Evolutionary conservation across 352 stramenopile species (phyloP).

Genomic region (Globisporangium middletonii): DNA sequence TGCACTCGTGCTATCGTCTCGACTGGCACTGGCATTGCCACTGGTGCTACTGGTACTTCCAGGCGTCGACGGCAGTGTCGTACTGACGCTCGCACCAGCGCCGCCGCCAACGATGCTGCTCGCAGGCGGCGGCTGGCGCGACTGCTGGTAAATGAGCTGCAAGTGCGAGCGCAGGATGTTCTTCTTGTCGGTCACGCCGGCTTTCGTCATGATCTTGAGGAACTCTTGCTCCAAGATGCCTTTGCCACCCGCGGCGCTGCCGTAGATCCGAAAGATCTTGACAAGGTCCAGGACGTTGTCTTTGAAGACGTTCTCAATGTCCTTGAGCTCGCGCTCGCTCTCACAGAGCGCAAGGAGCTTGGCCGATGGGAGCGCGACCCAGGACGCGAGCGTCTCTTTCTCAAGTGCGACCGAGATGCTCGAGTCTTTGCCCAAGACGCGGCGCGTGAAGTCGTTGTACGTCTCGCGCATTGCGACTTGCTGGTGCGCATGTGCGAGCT

Average conservation of each 20-base stretch:
- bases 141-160: slow-evolving; percentile 74
- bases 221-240: slow-evolving; percentile 78
- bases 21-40: slow-evolving; percentile 13
- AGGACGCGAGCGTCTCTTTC: slow-evolving; percentile 60
- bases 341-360: slow-evolving; percentile 58
- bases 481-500: slow-evolving; percentile 56
- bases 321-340: slow-evolving; percentile 46
- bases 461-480: slow-evolving; percentile 33
- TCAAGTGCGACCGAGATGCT: slow-evolving; percentile 64
- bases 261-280: slow-evolving; percentile 76
- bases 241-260: slow-evolving; percentile 53
- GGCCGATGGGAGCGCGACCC: slow-evolving; percentile 35
- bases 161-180: slow-evolving; percentile 71
- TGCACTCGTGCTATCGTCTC: background rate
- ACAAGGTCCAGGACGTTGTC: slow-evolving; percentile 74
- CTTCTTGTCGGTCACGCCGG: slow-evolving; percentile 72
- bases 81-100: background rate
- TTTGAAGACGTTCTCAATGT: slow-evolving; percentile 66
- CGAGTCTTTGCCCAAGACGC: slow-evolving; percentile 63
- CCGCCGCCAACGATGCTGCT: background rate
- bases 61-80: too few species aligned
- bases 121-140: slow-evolving; percentile 17
- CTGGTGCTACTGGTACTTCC: background rate
- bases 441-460: slow-evolving; percentile 62
- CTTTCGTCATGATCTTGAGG: slow-evolving; percentile 77